phyloP scores from a whole-genome alignment of 768 basidiomycete genomes.

The Podaxis pistillaris region DNA sequence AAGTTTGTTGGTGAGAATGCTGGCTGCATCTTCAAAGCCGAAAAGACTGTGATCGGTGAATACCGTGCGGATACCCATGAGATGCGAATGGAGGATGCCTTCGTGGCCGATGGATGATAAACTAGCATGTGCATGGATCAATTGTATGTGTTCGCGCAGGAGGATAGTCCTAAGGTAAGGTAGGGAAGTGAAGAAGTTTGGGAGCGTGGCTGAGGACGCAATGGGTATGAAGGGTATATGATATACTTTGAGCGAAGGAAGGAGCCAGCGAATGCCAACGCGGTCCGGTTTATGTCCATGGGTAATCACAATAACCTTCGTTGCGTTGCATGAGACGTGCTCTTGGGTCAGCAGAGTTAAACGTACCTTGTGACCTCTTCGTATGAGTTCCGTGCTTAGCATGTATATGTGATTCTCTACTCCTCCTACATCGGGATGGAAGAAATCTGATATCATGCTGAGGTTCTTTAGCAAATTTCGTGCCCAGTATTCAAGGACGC shows the following conservation, averaged over 20 bases:
- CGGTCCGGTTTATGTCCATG: constrained; percentile 87
- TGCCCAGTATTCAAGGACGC: background rate
- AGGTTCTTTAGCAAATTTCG: background rate
- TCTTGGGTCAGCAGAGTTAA: background rate
- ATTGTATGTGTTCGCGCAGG: constrained; percentile 77
- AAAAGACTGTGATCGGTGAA: constrained; percentile 98
- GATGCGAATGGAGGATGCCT: constrained; percentile 84
- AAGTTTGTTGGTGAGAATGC: constrained; percentile 96
- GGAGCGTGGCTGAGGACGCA: constrained; percentile 89
- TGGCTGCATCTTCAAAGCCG: constrained; percentile 95
- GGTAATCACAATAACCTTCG: constrained; percentile 89
- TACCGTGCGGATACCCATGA: constrained; percentile 85
- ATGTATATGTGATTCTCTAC: constrained; percentile 97
- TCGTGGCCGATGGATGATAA: constrained; percentile 92
- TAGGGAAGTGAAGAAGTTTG: constrained; percentile 89
- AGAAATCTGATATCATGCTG: constrained; percentile 97
- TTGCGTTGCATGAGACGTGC: background rate
- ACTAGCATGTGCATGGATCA: constrained; percentile 91
- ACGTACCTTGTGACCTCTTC: constrained; percentile 79
- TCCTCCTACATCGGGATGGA: constrained; percentile 90
- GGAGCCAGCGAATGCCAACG: constrained; percentile 86
- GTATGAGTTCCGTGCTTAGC: constrained; percentile 80
- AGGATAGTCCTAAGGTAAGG: constrained; percentile 91
- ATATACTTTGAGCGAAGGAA: constrained; percentile 89
- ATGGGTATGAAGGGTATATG: constrained; percentile 89